phyloP scores from a whole-genome alignment of 768 basidiomycete species.

The Pleurotus tuoliensis region DNA sequence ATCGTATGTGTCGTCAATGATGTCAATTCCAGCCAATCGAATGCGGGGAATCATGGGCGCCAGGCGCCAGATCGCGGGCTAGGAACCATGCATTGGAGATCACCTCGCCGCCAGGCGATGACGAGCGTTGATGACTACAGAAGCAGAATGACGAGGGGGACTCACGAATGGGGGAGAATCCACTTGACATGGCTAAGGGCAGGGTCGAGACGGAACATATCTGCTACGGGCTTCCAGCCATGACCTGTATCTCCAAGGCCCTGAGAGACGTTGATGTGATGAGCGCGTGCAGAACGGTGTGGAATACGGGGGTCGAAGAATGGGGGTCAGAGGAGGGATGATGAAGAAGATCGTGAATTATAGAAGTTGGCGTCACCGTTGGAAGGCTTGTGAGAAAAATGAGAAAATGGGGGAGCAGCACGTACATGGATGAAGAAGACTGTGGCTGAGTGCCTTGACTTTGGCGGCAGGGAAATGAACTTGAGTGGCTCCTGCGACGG shows the following conservation, averaged over 20 bases:
- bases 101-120: neutral
- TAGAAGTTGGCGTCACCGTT: constrained; percentile 5
- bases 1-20: constrained; percentile 10
- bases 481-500: constrained; percentile 5
- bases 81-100: constrained; percentile 2
- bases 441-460: constrained; percentile 7
- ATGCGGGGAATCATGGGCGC: neutral
- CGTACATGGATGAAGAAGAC: constrained; percentile 17
- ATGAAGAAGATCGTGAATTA: constrained; percentile 13
- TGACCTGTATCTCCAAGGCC: constrained; percentile 72
- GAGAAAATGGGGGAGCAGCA: constrained; percentile 19
- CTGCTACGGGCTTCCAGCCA: constrained; percentile 77
- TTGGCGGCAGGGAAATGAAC: constrained; percentile 5
- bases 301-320: constrained; percentile 31
- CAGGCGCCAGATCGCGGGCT: constrained; percentile 11
- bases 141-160: constrained; percentile 11
- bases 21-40: constrained; percentile 1
- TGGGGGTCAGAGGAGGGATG: constrained; percentile 20
- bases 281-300: constrained; percentile 49
- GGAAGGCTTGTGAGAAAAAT: constrained; percentile 12
- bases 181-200: constrained; percentile 78
- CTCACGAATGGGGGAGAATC: constrained; percentile 82
- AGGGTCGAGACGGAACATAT: constrained; percentile 53
- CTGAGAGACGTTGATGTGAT: constrained; percentile 76
- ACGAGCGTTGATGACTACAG: neutral